A percentile compares a stretch with the other conserved stretches of the same genome.
Conservation (phyloP, 805 yeast species). For the Kazachstania africana region DNA sequence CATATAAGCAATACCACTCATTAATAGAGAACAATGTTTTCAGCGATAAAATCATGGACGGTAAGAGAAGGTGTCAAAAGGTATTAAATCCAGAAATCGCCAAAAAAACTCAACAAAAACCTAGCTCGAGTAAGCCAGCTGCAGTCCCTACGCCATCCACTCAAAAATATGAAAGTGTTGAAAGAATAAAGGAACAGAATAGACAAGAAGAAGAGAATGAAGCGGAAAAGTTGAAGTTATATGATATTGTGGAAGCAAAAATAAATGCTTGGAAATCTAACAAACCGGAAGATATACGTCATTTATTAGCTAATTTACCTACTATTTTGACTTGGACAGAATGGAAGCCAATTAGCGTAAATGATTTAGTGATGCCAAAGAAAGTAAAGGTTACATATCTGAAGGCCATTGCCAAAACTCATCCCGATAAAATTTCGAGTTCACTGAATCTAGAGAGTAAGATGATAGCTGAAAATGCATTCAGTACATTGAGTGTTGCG, state of each 20-base stretch:
- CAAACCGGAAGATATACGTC: conserved; percentile 72
- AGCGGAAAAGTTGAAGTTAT: conserved; percentile 44
- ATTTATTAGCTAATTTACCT: conserved; percentile 59
- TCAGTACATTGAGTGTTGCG: conserved; percentile 70
- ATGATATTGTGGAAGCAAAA: conserved; percentile 48
- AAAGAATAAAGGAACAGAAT: conserved; percentile 39
- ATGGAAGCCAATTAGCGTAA: conserved; percentile 56
- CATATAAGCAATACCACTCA: conserved; percentile 48
- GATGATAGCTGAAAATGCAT: conserved; percentile 79
- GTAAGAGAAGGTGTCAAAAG: conserved; percentile 64
- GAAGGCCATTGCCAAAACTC: conserved; percentile 84
- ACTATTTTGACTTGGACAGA: conserved; percentile 55
- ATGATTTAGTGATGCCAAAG: conserved; percentile 78
- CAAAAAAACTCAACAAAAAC: conserved; percentile 3
- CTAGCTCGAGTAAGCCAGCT: conserved; percentile 2
- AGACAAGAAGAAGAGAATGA: conserved; percentile 34
- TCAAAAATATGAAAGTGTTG: conserved; percentile 31
- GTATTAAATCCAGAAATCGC: conserved; percentile 52
- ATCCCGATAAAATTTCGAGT: conserved; percentile 67
- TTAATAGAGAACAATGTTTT: conserved; percentile 60
- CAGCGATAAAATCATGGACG: conserved; percentile 58
- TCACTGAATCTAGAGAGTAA: conserved; percentile 52
- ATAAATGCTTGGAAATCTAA: conserved; percentile 58
- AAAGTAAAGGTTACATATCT: conserved; percentile 78
- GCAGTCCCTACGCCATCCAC: not conserved